phyloP scores from a whole-genome alignment of 805 yeast species.

The Candida ortonii region DNA sequence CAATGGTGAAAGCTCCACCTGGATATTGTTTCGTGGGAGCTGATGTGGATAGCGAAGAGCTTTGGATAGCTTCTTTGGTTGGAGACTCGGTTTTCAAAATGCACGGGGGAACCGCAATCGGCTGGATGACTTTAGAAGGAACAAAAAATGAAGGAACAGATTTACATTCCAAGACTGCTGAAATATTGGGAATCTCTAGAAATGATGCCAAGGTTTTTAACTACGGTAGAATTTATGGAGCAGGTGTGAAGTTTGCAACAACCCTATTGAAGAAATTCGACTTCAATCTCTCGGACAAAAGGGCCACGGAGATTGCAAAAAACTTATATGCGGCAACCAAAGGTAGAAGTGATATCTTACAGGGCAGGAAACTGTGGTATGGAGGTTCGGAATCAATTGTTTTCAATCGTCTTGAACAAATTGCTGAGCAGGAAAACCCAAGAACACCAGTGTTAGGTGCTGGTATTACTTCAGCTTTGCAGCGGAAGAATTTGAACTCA shows the following conservation, averaged over 20 bases:
- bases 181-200: slow-evolving; percentile 82
- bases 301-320: slow-evolving; percentile 64
- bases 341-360: slow-evolving; percentile 47
- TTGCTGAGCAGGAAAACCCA: slow-evolving; percentile 80
- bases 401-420: slow-evolving; percentile 82
- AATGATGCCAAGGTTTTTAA: slow-evolving; percentile 93
- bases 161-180: slow-evolving; percentile 90
- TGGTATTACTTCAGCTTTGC: slow-evolving; percentile 83
- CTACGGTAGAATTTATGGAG: slow-evolving; percentile 97
- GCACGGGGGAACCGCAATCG: slow-evolving; percentile 95
- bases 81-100: slow-evolving; percentile 87
- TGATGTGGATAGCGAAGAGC: slow-evolving; percentile 96
- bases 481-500: slow-evolving; percentile 58
- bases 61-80: slow-evolving; percentile 95
- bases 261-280: slow-evolving; percentile 82
- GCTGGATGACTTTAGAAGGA: slow-evolving; percentile 99
- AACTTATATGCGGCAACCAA: slow-evolving; percentile 78
- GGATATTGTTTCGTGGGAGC: slow-evolving; percentile 96
- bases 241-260: slow-evolving; percentile 89
- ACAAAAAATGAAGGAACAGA: slow-evolving; percentile 89
- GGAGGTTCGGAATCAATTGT: slow-evolving; percentile 95
- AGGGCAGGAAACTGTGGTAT: slow-evolving; percentile 45
- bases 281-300: slow-evolving; percentile 59
- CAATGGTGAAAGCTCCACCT: slow-evolving; percentile 79
- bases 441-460: slow-evolving; percentile 92